phyloP scores from a whole-genome alignment of 495 filamentous ascomycete genomes.

The Chaetomium cochliodes region DNA sequence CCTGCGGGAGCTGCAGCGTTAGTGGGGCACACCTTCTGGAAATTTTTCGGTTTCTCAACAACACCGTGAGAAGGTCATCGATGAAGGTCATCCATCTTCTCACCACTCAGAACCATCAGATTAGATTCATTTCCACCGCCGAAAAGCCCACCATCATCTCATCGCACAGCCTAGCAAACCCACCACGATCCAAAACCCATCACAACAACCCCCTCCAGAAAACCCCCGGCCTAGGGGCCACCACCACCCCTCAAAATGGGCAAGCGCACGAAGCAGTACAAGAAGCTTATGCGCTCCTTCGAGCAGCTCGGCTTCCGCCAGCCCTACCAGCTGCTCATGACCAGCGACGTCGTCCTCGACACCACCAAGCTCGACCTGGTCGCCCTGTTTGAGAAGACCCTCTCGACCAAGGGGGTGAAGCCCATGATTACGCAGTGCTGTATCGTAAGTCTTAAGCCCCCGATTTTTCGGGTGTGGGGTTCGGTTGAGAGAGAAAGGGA shows the following conservation, averaged over 20 bases:
- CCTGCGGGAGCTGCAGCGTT: conserved; percentile 8
- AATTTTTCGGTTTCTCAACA: conserved; percentile 24
- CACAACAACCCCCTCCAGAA: background rate
- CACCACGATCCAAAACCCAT: too few species aligned
- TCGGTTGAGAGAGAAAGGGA: too few species aligned
- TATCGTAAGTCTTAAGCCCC: conserved; percentile 27
- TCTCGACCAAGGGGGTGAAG: conserved; percentile 70
- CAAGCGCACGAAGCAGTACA: conserved; percentile 92
- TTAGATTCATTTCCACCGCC: background rate
- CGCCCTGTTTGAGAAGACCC: conserved; percentile 60
- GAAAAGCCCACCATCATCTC: background rate
- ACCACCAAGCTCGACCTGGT: conserved; percentile 72
- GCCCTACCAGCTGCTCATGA: conserved; percentile 81
- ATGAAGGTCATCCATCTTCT: conserved; percentile 6
- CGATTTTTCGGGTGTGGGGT: background rate
- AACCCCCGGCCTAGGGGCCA: background rate
- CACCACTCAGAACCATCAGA: background rate
- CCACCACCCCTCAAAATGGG: conserved; percentile 44
- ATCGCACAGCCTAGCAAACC: background rate
- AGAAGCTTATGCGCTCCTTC: conserved; percentile 90
- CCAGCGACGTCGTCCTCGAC: conserved; percentile 37
- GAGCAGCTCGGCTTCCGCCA: conserved; percentile 66
- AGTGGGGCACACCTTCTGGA: conserved; percentile 23
- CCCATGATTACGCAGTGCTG: conserved; percentile 60
- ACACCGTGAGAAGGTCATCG: conserved; percentile 3